Conservation (phyloP, 2,329 filamentous ascomycete species). For the Fusarium nurragi region DNA sequence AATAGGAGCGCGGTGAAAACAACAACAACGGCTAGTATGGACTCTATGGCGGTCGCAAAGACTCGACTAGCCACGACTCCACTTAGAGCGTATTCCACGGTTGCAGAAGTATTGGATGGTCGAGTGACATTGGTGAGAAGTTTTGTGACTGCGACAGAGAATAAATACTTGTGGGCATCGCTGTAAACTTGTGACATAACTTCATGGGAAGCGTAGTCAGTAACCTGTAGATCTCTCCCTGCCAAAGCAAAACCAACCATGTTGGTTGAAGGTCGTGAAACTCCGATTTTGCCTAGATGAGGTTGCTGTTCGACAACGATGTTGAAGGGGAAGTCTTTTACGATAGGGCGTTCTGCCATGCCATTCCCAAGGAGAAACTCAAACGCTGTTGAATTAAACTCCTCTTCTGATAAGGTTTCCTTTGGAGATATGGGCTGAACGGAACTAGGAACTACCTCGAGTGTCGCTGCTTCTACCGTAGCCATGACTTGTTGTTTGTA, state of each 20-base stretch:
- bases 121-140: too few relatives aligned
- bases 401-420: conserved; percentile 26
- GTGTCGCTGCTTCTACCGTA: conserved; percentile 42
- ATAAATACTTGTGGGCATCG: conserved; percentile 45
- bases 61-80: conserved; percentile 49
- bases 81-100: conserved; percentile 20
- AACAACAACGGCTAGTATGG: conserved; percentile 37
- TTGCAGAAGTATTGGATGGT: conserved; percentile 21
- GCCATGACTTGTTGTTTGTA: conserved; percentile 56
- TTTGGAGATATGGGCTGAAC: conserved; percentile 18
- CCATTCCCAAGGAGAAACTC: conserved; percentile 48
- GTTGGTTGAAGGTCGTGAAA: too few relatives aligned
- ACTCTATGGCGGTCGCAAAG: conserved; percentile 46
- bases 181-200: conserved; percentile 31
- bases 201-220: conserved; percentile 13
- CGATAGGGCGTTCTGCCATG: conserved; percentile 6
- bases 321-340: conserved; percentile 40
- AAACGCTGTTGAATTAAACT: conserved; percentile 51
- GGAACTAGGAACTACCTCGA: too few relatives aligned
- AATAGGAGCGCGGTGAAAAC: conserved; percentile 14
- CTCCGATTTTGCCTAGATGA: too few relatives aligned
- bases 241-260: conserved; percentile 51
- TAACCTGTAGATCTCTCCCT: neutral
- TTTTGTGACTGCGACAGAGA: conserved; percentile 40
- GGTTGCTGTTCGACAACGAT: conserved; percentile 42